Base-by-base conservation (phyloP, 2,329 filamentous ascomycete genomes). In the Trichoderma simmonsii region DNA sequence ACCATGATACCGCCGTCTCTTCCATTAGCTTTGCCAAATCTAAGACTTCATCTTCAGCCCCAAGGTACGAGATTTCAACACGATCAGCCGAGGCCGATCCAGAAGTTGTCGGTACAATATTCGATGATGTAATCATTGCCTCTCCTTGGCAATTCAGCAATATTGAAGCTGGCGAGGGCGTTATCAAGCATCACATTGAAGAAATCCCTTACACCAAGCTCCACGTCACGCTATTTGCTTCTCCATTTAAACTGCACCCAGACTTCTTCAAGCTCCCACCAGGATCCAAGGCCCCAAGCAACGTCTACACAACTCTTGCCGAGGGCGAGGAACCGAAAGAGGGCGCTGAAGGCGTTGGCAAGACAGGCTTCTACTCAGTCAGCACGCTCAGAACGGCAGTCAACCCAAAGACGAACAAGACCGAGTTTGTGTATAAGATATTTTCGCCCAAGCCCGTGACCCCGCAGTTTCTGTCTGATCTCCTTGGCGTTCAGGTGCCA, bases 171-270 rank as follows among this genome's bases (percentile, higher is more conserved):
- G 89, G 89, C 0, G 86, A 91, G 43, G 84, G 86, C 30, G 88
- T 97, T 28, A 87, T 95, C 18, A 91, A 93, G 69, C 48, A 65
- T 6, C 85, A 87, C 36, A 94, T 97, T 2, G 92, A 96, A 75
- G 81, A 88, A 60, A 91, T 98, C n/a, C 92, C 93, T 0, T 99
- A 98, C 79, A 93, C 94, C 3, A 88, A 88, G 62, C 87, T 98
- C 0, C 92, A 98, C 78, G 95, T 98, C 67, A 98, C 95, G 0
- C 88, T 98, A 1, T 95, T 99, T 77, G 86, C 95, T 0, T 93
- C 94, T 0, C 90, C 93, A 0, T 88, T 90, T 76, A 86, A 83
- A n/a, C 86, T 97, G n/a, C 90, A 88, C 24, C 87, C 92, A 0
- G 80, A 80, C 3, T 94, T 90, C 79, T 98, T 98, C 84, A 88